Evolutionary conservation across 139 green algal species (phyloP).

Genomic region (Tetratostichococcus sp.): DNA sequence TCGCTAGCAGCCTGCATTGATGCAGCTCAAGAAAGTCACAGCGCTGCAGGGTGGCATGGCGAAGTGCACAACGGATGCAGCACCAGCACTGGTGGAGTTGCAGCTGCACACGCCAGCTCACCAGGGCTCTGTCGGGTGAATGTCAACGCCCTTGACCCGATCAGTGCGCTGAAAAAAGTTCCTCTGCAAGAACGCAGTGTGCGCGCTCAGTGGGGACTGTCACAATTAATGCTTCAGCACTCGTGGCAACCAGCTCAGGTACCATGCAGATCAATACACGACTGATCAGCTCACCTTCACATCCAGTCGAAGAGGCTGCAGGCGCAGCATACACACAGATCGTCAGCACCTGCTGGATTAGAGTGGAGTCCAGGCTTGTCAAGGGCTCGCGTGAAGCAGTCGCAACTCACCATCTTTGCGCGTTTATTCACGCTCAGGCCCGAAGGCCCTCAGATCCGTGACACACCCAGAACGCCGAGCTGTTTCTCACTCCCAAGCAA

Average conservation of each 20-base stretch:
- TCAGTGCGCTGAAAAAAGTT: conserved; percentile 93
- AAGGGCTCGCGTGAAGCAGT: background rate
- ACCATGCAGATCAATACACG: no score
- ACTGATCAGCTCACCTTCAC: conserved; percentile 73
- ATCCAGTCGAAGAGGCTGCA: conserved; percentile 82
- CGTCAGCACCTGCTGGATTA: background rate
- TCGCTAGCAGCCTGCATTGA: conserved; percentile 82
- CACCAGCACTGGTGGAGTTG: background rate
- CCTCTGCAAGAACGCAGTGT: conserved; percentile 45
- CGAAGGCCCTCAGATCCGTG: background rate
- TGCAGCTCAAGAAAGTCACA: background rate
- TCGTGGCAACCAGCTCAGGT: background rate
- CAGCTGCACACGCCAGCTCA: conserved; percentile 24
- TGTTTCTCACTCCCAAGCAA: background rate
- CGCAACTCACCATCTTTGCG: conserved; percentile 11
- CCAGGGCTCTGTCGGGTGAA: conserved; percentile 98
- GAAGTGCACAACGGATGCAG: no score
- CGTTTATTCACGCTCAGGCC: background rate
- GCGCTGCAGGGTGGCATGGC: background rate
- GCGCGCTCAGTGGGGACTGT: no score
- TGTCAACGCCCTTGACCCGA: conserved; percentile 95
- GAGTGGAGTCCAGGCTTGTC: background rate
- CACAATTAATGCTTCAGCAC: no score
- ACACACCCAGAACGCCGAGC: background rate
- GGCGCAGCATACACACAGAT: background rate